phyloP scores from a whole-genome alignment of 176 grass and related monocot genomes.

The Coix lacrymajobi region DNA sequence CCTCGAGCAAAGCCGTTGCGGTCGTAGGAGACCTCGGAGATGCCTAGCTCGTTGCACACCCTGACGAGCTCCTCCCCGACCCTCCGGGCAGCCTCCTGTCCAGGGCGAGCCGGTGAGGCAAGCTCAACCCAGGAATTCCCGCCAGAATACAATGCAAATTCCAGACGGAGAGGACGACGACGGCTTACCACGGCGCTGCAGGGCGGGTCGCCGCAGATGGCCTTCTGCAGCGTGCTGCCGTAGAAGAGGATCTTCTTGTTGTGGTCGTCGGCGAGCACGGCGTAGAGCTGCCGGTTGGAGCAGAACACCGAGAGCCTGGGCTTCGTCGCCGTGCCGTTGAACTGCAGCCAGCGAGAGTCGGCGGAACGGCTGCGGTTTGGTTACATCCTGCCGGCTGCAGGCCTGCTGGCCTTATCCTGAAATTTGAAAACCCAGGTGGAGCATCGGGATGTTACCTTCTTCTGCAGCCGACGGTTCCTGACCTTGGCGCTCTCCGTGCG shows the following conservation, averaged over 20 bases:
- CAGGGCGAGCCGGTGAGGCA: background rate
- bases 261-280: constrained; percentile 86
- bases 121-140: background rate
- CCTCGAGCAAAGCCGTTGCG: constrained; percentile 78
- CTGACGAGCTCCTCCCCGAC: constrained; percentile 75
- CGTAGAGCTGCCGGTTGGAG: constrained; percentile 76
- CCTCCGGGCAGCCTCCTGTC: constrained; percentile 64
- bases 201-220: constrained; percentile 52
- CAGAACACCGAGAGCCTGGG: constrained; percentile 90
- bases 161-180: background rate
- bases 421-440: background rate
- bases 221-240: constrained; percentile 76
- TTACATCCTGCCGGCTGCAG: background rate
- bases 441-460: constrained; percentile 51
- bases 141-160: background rate
- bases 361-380: background rate
- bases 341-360: constrained; percentile 32
- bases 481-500: constrained; percentile 75
- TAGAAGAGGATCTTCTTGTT: constrained; percentile 83
- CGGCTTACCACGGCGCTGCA: constrained; percentile 40
- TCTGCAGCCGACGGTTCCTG: constrained; percentile 66
- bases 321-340: constrained; percentile 67
- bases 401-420: background rate
- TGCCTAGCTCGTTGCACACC: constrained; percentile 53
- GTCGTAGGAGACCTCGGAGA: constrained; percentile 82